A percentile compares a stretch with the other conserved stretches of the same genome.
These are phyloP conservation scores for Phellopilus nigrolimitatus DNA, from an alignment of 1,284 basidiomycete genomes.

Conservation along the genomic window DNA sequence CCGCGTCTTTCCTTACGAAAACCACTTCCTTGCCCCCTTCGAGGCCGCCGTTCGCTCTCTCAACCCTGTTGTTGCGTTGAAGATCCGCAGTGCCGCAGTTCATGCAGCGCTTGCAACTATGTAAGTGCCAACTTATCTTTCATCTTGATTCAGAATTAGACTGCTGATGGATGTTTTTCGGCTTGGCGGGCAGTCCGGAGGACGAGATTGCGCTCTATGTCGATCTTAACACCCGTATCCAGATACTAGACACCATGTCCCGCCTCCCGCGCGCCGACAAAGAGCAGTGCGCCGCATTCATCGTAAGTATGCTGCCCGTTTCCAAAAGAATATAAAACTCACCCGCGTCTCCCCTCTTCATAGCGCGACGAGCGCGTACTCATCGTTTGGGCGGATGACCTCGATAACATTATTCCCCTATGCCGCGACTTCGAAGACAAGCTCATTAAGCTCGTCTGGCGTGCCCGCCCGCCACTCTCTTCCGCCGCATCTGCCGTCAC, in stretches of 20 bases:
- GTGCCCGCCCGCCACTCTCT: conserved; percentile 35
- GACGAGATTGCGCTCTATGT: conserved; percentile 23
- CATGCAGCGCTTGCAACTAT: conserved; percentile 67
- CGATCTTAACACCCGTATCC: conserved; percentile 49
- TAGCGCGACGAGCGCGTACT: conserved; percentile 72
- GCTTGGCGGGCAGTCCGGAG: conserved; percentile 8
- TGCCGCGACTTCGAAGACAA: conserved; percentile 68
- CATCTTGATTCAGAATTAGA: conserved; percentile 10
- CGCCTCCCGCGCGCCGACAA: conserved; percentile 68
- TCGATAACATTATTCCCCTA: conserved; percentile 63
- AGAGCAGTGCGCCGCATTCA: conserved; percentile 82
- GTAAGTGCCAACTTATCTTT: conserved; percentile 40
- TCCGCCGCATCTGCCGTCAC: conserved; percentile 32
- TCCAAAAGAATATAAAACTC: background rate
- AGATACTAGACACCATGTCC: conserved; percentile 58
- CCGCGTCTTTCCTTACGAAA: conserved; percentile 68
- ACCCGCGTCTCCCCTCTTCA: conserved; percentile 12
- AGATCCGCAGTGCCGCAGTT: conserved; percentile 74
- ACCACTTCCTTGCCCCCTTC: conserved; percentile 54
- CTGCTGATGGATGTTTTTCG: background rate
- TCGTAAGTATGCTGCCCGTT: conserved; percentile 39
- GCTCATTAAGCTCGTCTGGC: conserved; percentile 80
- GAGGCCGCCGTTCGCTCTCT: conserved; percentile 64
- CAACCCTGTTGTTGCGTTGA: conserved; percentile 79
- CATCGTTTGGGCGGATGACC: conserved; percentile 72